Conservation (phyloP, 2,329 filamentous ascomycete genomes). For the Colletotrichum sp. region DNA sequence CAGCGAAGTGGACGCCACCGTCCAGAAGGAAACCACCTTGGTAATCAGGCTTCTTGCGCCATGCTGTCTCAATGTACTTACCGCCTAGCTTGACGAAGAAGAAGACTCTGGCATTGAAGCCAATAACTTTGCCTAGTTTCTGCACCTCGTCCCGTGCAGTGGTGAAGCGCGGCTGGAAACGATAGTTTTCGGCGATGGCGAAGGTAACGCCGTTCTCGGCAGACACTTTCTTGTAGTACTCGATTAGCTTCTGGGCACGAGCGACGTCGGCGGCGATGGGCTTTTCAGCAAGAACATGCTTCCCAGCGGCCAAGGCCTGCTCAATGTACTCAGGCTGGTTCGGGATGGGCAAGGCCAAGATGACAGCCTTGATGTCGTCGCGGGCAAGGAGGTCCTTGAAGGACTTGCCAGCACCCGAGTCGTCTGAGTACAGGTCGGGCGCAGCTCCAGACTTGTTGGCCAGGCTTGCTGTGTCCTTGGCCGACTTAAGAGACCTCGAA, state of each 20-base stretch:
- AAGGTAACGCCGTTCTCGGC: constrained; percentile 45
- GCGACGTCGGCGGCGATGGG: constrained; percentile 67
- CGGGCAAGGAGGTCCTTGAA: constrained; percentile 59
- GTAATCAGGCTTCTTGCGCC: constrained; percentile 73
- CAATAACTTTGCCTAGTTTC: constrained; percentile 50
- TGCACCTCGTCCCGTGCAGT: constrained; percentile 48
- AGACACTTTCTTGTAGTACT: constrained; percentile 32
- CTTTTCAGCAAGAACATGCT: constrained; percentile 75
- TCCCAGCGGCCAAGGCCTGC: constrained; percentile 65
- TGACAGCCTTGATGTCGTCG: constrained; percentile 58
- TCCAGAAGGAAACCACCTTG: constrained; percentile 82
- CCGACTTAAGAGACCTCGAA: constrained; percentile 65
- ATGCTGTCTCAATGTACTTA: constrained; percentile 21
- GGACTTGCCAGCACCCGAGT: constrained; percentile 48
- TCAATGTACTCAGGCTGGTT: constrained; percentile 64
- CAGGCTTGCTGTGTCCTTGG: constrained; percentile 48
- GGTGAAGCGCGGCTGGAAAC: constrained; percentile 62
- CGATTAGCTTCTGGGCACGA: constrained; percentile 44
- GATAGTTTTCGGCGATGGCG: constrained; percentile 75
- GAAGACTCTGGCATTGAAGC: constrained; percentile 46
- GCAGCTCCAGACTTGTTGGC: constrained; percentile 31
- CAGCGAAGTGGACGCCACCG: constrained; percentile 75
- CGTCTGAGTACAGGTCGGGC: constrained; percentile 63
- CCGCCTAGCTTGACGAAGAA: constrained; percentile 40
- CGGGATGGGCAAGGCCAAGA: constrained; percentile 67